Evolutionary conservation across 225 moss, liverwort and hornwort species (phyloP), one percentile per base, ranked within the genome.

Genomic region (Straminergon stramineum): DNA sequence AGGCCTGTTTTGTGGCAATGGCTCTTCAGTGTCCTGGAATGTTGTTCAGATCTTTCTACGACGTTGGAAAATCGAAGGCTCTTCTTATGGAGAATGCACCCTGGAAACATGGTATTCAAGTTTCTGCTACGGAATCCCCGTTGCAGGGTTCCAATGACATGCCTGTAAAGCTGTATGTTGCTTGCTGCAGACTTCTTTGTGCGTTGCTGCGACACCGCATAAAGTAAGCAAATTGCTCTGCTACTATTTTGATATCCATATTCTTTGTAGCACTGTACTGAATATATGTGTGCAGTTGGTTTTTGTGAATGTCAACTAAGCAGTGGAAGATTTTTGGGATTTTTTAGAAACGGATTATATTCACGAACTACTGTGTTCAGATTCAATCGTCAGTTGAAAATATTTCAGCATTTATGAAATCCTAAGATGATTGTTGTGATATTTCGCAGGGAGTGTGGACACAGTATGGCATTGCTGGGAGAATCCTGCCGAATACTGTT

Each of bases 101-200:
- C 70, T 89, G 85, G 90, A 93, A 81, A 86, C 85, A 86, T 85
- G 89, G 88, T 32, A 57, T 88, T 81, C 84, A 85, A 81, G 89
- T 39, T 26, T 62, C 71, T 56, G 70, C 81, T 15, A 80, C 32
- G 57, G 62, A 79, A 62, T 13, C 57, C 13, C 67, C 87, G 70
- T 63, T 69, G 18, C 90, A 87, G 74, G 84, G 74, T 69, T 91
- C 91, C 63, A 87, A 85, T 73, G 90, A 87, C 79, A 82, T 74
- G 52, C 87, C 91, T 87, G 85, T 92, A 85, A 95, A 91, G 90
- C 93, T 97, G 27, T 99, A 96, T 86, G 92, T 97, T 88, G 94
- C 93, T 58, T 97, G 96, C 95, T 99, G 99, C 91, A 95, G 93
- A 74, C 95, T 97, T 87, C 94, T 99, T 35, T 97, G 97, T 92